phyloP scores from a whole-genome alignment of 2,329 filamentous ascomycete species.

The Hirsutella thompsonii region DNA sequence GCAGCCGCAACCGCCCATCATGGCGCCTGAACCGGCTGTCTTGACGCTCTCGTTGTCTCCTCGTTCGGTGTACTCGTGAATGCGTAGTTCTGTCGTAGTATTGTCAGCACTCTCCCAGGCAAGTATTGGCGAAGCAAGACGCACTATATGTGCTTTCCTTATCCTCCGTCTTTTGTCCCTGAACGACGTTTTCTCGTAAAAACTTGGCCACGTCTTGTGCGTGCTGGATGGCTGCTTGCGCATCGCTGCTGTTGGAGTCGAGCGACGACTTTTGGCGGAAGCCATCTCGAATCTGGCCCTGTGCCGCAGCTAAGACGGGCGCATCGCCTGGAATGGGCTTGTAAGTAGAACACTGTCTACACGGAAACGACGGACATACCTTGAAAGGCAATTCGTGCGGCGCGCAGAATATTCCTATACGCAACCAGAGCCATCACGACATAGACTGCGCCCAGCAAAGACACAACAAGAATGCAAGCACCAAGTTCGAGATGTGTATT shows the following conservation, averaged over 20 bases:
- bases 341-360: neutral
- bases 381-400: constrained; percentile 70
- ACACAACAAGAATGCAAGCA: too few species aligned
- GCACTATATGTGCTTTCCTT: constrained; percentile 44
- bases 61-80: constrained; percentile 82
- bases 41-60: constrained; percentile 91
- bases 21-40: constrained; percentile 30
- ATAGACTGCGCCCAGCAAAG: too few species aligned
- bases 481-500: too few species aligned
- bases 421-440: constrained; percentile 53
- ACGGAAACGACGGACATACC: constrained; percentile 35
- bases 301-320: constrained; percentile 56
- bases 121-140: constrained; percentile 11
- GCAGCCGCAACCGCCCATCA: constrained; percentile 18
- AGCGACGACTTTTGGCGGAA: constrained; percentile 59
- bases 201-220: constrained; percentile 75
- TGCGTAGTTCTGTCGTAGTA: constrained; percentile 54
- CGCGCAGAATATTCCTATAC: constrained; percentile 72
- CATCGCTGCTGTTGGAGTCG: constrained; percentile 42
- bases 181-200: constrained; percentile 74
- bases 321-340: constrained; percentile 49
- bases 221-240: constrained; percentile 55
- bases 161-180: constrained; percentile 47
- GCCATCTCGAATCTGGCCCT: constrained; percentile 54
- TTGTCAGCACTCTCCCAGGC: neutral